Evolutionary conservation across 2,329 filamentous ascomycete species (phyloP).

Genomic region (Neopestalotiopsis clavispora): DNA sequence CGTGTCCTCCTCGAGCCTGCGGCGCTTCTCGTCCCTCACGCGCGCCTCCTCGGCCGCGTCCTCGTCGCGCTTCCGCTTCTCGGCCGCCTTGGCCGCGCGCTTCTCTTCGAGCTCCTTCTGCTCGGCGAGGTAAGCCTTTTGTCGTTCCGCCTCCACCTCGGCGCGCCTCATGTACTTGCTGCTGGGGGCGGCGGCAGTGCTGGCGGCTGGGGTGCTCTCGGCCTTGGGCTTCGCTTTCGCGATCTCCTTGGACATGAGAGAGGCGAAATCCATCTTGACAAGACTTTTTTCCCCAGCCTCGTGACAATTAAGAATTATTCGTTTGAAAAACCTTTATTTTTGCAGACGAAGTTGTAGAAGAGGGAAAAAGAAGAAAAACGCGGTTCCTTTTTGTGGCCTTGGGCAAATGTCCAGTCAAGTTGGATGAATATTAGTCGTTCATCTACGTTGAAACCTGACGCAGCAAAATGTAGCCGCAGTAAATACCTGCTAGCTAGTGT

Average conservation of each 20-base stretch:
- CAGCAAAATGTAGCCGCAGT: background rate
- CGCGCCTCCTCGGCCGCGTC: constrained; percentile 75
- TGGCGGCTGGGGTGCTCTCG: constrained; percentile 20
- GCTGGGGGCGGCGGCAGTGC: constrained; percentile 22
- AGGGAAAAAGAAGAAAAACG: background rate
- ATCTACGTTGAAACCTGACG: too few species aligned
- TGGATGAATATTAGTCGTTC: too few species aligned
- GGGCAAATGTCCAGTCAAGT: too few species aligned
- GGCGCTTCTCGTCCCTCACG: constrained; percentile 80
- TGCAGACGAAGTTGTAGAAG: background rate
- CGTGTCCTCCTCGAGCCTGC: constrained; percentile 81
- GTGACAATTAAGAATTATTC: too few species aligned
- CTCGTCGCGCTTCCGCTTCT: constrained; percentile 90
- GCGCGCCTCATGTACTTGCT: constrained; percentile 79
- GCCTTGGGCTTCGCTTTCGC: constrained; percentile 70
- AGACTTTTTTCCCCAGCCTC: background rate
- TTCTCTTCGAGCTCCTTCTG: constrained; percentile 76
- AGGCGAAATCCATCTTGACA: constrained; percentile 86
- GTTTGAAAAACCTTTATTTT: too few species aligned
- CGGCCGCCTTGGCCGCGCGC: constrained; percentile 69
- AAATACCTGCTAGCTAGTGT: background rate
- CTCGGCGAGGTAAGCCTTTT: constrained; percentile 80
- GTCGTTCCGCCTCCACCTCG: constrained; percentile 82
- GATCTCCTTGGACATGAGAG: constrained; percentile 92
- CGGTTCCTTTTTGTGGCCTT: background rate